Evolutionary conservation across 495 filamentous ascomycete species (phyloP).

Genomic region (Beverwykella pulmonaria): DNA sequence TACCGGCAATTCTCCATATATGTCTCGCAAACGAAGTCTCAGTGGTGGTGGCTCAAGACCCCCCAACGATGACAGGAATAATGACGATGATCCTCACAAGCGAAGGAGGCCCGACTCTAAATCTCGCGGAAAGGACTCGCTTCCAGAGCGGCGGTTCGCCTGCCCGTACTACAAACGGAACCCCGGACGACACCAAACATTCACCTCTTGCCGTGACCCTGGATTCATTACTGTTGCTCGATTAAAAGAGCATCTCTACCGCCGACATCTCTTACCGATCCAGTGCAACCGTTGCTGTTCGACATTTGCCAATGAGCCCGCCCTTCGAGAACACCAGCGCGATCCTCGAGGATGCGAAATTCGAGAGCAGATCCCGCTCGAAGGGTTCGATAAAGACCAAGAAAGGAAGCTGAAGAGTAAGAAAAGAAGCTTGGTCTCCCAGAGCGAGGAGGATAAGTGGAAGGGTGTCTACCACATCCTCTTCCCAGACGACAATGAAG

Average conservation of each 20-base stretch:
- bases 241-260: constrained; percentile 33
- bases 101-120: constrained; percentile 20
- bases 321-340: constrained; percentile 27
- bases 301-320: constrained; percentile 24
- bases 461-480: constrained; percentile 23
- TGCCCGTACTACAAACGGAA: constrained; percentile 33
- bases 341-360: constrained; percentile 28
- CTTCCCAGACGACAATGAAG: constrained; percentile 24
- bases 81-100: constrained; percentile 26
- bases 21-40: constrained; percentile 27
- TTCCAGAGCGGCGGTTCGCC: constrained; percentile 21
- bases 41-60: constrained; percentile 12
- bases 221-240: constrained; percentile 28
- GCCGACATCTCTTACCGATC: constrained; percentile 28
- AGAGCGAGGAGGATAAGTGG: constrained; percentile 32
- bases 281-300: constrained; percentile 32
- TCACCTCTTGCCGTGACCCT: constrained; percentile 30
- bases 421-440: constrained; percentile 18
- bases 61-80: constrained; percentile 12
- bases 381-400: constrained; percentile 34
- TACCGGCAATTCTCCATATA: constrained; percentile 2
- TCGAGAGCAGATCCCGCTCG: constrained; percentile 23
- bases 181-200: constrained; percentile 26
- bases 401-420: constrained; percentile 31
- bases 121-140: neutral